Conservation (phyloP, 1,284 basidiomycete genomes). For the Cerrena zonata region DNA sequence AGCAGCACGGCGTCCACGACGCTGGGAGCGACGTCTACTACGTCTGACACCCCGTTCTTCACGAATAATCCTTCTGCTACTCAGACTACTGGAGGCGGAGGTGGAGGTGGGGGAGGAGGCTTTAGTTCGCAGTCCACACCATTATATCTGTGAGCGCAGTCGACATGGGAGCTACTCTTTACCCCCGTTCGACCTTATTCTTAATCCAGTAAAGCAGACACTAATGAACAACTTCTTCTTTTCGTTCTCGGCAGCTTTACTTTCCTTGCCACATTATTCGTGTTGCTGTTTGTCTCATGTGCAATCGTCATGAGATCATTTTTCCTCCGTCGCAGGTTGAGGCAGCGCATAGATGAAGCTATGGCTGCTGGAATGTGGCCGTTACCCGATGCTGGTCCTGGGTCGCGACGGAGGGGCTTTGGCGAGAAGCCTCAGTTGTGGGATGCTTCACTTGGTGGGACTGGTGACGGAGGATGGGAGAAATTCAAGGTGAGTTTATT, state of each 20-base stretch:
- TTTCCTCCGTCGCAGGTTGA: constrained; percentile 54
- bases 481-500: constrained; percentile 41
- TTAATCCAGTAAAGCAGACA: not conserved
- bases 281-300: constrained; percentile 59
- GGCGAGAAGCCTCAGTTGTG: constrained; percentile 50
- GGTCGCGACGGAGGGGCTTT: constrained; percentile 37
- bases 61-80: not conserved
- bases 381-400: constrained; percentile 27
- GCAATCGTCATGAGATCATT: constrained; percentile 60
- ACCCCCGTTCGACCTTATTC: not conserved
- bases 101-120: not conserved
- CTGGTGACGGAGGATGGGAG: constrained; percentile 36
- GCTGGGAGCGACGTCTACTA: not conserved
- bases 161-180: not conserved
- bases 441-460: constrained; percentile 38
- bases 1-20: not conserved
- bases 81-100: not conserved
- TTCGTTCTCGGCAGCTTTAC: constrained; percentile 51
- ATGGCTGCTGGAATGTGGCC: constrained; percentile 41
- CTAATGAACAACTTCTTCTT: not conserved
- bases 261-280: constrained; percentile 63
- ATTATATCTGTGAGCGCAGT: constrained; percentile 1
- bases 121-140: constrained; percentile 1
- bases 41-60: constrained; percentile 1
- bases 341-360: constrained; percentile 44